Conservation (phyloP, 2,329 filamentous ascomycete species). For the Colletotrichum sp. region DNA sequence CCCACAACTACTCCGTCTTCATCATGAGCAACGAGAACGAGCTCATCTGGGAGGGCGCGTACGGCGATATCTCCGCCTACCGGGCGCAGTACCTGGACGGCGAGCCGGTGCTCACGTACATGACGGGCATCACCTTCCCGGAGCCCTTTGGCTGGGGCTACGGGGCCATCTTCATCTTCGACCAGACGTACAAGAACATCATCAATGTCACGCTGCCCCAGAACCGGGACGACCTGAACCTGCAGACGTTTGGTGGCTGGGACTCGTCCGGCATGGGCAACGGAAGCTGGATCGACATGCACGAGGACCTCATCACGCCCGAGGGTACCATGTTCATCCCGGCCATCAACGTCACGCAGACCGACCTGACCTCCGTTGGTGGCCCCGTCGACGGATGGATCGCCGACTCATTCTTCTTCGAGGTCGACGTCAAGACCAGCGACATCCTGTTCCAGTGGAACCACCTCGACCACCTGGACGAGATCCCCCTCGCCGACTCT, state of each 20-base stretch:
- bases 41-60: conserved; percentile 29
- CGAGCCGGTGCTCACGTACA: conserved; percentile 33
- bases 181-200: conserved; percentile 31
- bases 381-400: conserved; percentile 31
- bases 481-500: not conserved
- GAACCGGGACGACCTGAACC: not conserved
- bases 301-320: conserved; percentile 45
- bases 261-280: not conserved
- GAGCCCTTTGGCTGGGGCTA: conserved; percentile 33
- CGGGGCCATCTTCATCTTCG: conserved; percentile 34
- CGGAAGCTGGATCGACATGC: conserved; percentile 30
- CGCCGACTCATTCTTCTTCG: conserved; percentile 42
- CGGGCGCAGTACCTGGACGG: conserved; percentile 32
- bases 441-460: conserved; percentile 47
- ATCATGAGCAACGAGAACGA: conserved; percentile 33
- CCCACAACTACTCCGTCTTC: conserved; percentile 16
- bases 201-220: conserved; percentile 1
- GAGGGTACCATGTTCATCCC: conserved; percentile 45
- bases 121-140: conserved; percentile 29
- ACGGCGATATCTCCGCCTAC: conserved; percentile 28
- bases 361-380: conserved; percentile 29
- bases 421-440: conserved; percentile 44
- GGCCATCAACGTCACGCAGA: conserved; percentile 35
- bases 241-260: conserved; percentile 4
- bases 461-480: conserved; percentile 34